Evolutionary conservation across 768 basidiomycete genomes (phyloP), one percentile per base, ranked within the genome.

Genomic region (Mycena galericulata): DNA sequence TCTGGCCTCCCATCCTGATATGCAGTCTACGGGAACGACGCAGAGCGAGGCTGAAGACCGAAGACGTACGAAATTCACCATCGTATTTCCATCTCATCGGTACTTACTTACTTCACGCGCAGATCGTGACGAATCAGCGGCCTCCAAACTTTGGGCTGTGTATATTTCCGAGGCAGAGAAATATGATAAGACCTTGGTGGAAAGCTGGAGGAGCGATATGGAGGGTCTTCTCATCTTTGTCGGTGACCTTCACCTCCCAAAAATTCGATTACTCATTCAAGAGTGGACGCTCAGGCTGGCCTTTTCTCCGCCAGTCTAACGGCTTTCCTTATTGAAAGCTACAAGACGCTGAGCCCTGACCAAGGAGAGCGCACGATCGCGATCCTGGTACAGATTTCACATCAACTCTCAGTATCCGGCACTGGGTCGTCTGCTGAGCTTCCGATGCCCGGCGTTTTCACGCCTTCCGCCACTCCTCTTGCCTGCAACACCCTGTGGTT

Each of bases 151-250:
- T 40, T 58, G 55, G 65, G n/a, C n/a, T n/a, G n/a, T n/a, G n/a
- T n/a, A n/a, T n/a, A n/a, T n/a, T n/a, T n/a, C n/a, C n/a, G n/a
- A 67, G 29, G 65, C 65, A 10, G 65, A 59, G 26, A 67, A 67
- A 26, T 67, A 67, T 32, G 65, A 67, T 41, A 51, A 59, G 22
- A 49, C 56, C 3, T 26, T 67, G 27, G 65, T 67, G 7, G 64
- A 57, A 2, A 26, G 64, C 12, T 65, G 64, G 64, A 45, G 32
- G 14, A 38, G 18, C 11, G 56, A 60, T 30, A 67, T 67, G 65
- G 45, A 59, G 9, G 65, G 65, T 1, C 47, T 61, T 18, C 49
- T 67, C 22, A 60, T 67, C 18, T 66, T 66, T 36, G 64, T 66
- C 41, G 20, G 41, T 41, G 20, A 11, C 20, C 20, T 41, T 4